Conservation (phyloP, 768 basidiomycete species). For the Termitomyces sp. region DNA sequence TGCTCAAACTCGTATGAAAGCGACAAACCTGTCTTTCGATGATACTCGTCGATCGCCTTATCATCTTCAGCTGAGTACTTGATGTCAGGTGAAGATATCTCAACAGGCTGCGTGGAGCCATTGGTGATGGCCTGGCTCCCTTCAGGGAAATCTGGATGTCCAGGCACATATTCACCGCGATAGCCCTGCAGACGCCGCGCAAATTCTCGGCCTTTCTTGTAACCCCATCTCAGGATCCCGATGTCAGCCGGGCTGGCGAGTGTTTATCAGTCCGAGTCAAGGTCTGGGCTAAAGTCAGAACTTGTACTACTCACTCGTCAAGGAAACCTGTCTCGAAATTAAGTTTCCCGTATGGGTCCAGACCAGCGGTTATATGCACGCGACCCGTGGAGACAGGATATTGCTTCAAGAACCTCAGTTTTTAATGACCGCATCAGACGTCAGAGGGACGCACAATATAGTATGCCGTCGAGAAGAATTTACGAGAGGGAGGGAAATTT, state of each 20-base stretch:
- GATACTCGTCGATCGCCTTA: slow-evolving; percentile 36
- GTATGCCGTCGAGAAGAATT: slow-evolving; percentile 21
- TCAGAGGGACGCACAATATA: slow-evolving; percentile 19
- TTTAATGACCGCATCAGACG: slow-evolving; percentile 6
- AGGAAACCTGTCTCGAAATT: slow-evolving; percentile 45
- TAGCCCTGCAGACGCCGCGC: slow-evolving; percentile 48
- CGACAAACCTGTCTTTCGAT: slow-evolving; percentile 28
- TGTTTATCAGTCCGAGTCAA: background rate
- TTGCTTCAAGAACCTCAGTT: slow-evolving; percentile 18
- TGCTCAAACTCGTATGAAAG: slow-evolving; percentile 23
- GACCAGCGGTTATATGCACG: slow-evolving; percentile 43
- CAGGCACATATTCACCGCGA: slow-evolving; percentile 32
- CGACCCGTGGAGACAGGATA: slow-evolving; percentile 49
- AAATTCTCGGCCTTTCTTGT: slow-evolving; percentile 54
- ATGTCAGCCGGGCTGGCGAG: slow-evolving; percentile 37
- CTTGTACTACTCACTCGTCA: slow-evolving; percentile 30
- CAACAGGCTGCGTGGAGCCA: slow-evolving; percentile 25
- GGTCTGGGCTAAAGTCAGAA: no score
- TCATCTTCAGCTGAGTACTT: slow-evolving; percentile 39
- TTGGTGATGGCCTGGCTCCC: slow-evolving; percentile 26
- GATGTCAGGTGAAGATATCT: slow-evolving; percentile 30
- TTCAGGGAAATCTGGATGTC: slow-evolving; percentile 34
- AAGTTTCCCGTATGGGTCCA: slow-evolving; percentile 36
- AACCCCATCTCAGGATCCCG: slow-evolving; percentile 42
- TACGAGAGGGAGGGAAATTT: slow-evolving; percentile 11